phyloP scores from a whole-genome alignment of 805 yeast species.

The Candida nemodendra region DNA sequence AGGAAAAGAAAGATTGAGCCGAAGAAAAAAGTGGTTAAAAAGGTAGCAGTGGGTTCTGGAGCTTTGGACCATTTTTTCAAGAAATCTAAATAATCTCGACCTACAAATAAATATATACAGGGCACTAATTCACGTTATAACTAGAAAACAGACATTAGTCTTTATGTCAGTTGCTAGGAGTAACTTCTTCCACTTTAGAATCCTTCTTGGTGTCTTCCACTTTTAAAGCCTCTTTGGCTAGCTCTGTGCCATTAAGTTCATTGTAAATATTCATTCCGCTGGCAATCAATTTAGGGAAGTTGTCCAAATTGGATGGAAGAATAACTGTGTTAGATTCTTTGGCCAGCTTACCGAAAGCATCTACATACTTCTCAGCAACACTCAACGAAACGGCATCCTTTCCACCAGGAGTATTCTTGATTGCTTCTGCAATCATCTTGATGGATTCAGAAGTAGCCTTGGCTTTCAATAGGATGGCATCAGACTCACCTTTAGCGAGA shows the following conservation, averaged over 20 bases:
- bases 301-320: slow-evolving; percentile 73
- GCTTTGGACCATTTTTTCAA: slow-evolving; percentile 70
- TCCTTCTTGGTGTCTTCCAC: slow-evolving; percentile 9
- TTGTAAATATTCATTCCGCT: slow-evolving; percentile 73
- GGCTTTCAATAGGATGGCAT: slow-evolving; percentile 63
- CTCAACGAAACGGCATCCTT: slow-evolving; percentile 73
- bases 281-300: slow-evolving; percentile 71
- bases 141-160: neutral
- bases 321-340: slow-evolving; percentile 78
- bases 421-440: slow-evolving; percentile 61
- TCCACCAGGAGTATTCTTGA: slow-evolving; percentile 67
- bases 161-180: slow-evolving; percentile 1
- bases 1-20: slow-evolving; percentile 25
- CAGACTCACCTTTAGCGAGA: slow-evolving; percentile 71
- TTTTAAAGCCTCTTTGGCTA: slow-evolving; percentile 31
- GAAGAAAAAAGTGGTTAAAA: slow-evolving; percentile 34
- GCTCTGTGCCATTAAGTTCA: slow-evolving; percentile 31
- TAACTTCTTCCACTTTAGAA: too few relatives aligned
- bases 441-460: slow-evolving; percentile 75
- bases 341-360: slow-evolving; percentile 78
- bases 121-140: neutral
- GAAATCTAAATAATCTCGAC: slow-evolving; percentile 21
- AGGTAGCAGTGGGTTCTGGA: slow-evolving; percentile 58
- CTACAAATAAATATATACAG: slow-evolving; percentile 3
- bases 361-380: slow-evolving; percentile 81